Conservation (phyloP, 2,329 filamentous ascomycete species). For the Epichloe bromicola region DNA sequence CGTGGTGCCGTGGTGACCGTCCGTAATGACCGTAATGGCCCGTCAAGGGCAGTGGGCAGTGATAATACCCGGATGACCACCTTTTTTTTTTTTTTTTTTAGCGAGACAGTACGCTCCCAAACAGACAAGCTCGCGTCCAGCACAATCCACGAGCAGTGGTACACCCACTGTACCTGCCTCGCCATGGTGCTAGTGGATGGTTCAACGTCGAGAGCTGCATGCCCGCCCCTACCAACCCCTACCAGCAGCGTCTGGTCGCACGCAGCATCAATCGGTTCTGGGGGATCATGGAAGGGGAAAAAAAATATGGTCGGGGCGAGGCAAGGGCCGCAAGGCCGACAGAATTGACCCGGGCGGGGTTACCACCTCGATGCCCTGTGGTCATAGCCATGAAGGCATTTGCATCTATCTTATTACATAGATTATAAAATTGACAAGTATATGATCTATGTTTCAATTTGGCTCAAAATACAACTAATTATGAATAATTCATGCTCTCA, state of each 20-base stretch:
- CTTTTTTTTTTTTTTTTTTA: neutral
- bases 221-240: neutral
- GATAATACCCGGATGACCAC: neutral
- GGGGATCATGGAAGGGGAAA: neutral
- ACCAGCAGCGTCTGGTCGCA: neutral
- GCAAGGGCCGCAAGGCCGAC: neutral
- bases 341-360: neutral
- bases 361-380: constrained; percentile 2
- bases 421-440: too few relatives aligned
- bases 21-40: neutral
- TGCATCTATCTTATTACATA: too few relatives aligned
- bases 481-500: too few relatives aligned
- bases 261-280: neutral
- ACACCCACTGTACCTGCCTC: neutral
- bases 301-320: neutral
- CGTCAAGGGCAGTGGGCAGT: neutral
- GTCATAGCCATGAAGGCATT: too few relatives aligned
- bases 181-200: neutral
- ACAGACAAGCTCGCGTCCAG: too few relatives aligned
- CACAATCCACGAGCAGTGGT: too few relatives aligned
- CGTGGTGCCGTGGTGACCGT: neutral
- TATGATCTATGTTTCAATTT: too few relatives aligned
- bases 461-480: too few relatives aligned
- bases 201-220: neutral
- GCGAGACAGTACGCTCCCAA: too few relatives aligned